Evolutionary conservation across 2,329 filamentous ascomycete species (phyloP).

Genomic region (Trichoderma semiorbis): DNA sequence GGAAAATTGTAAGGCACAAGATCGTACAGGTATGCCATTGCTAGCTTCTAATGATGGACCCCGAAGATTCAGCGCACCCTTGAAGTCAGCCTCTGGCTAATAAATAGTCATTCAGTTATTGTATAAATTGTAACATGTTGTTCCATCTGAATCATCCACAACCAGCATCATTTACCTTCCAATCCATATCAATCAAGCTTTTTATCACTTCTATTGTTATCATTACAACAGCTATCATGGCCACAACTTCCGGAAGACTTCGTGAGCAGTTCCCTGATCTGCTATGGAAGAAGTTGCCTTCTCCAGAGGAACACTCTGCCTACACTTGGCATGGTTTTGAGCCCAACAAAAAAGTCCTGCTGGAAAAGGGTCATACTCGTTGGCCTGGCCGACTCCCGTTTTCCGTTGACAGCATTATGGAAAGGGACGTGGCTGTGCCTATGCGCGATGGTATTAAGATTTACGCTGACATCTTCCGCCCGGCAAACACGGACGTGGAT

Average conservation of each 20-base stretch:
- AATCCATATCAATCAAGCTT: too few species aligned
- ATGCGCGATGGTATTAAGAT: constrained; percentile 35
- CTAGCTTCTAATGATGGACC: too few species aligned
- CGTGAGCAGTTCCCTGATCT: neutral
- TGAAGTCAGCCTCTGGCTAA: too few species aligned
- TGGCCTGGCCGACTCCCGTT: neutral
- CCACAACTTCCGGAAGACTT: neutral
- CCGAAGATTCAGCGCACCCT: too few species aligned
- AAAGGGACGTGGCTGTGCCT: neutral
- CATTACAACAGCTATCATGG: too few species aligned
- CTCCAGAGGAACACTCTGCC: neutral
- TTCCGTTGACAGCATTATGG: neutral
- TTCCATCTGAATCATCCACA: too few species aligned
- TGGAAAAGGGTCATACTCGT: neutral
- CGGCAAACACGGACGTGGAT: constrained; percentile 25
- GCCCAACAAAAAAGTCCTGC: neutral
- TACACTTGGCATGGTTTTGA: neutral
- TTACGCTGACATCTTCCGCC: constrained; percentile 45
- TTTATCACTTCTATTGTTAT: too few species aligned
- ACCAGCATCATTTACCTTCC: too few species aligned
- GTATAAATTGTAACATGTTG: too few species aligned
- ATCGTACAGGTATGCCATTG: too few species aligned
- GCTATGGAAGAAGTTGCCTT: neutral
- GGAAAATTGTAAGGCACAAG: too few species aligned
- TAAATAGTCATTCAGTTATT: too few species aligned